Evolutionary conservation across 768 basidiomycete genomes (phyloP), one percentile per base, ranked within the genome.

Genomic region (Trametes meyenii): DNA sequence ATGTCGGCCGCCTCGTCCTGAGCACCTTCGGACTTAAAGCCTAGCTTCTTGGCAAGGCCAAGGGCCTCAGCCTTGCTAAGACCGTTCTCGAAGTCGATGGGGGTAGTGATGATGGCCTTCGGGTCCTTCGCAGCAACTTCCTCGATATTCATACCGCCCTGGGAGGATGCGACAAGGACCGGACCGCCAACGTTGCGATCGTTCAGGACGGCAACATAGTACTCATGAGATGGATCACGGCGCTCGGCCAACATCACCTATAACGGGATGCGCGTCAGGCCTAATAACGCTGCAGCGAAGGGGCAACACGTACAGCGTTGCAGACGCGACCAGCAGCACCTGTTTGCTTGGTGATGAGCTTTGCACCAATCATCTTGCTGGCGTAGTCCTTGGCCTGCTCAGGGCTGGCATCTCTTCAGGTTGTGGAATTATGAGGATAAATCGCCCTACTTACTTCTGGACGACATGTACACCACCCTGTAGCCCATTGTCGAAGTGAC

Each of bases 141-240:
- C 75, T 99, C 97, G 71, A 99, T 99, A 77, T 98, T 98, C 97
- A 99, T 99, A 59, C 97, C 97, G 58, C 97, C 97, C 72, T 98
- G 95, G 19, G 83, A 83, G 45, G 97, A 98, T 19, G 89, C 89
- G 55, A 99, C 96, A 49, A 99, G 84, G 33, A 98, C 97, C 45
- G 94, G 92, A 14, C 92, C 89, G 62, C 94, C 88, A 6, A 89
- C 80, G 14, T 84, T 85, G 67, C 97, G 92, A 81, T 99, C 97
- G 71, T 98, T 98, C 56, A 99, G 85, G 35, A 98, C 86, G 14
- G 97, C 97, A 52, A 96, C 90, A 71, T 99, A 99, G 82, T 98
- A 98, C 75, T 99, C 97, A 73, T 99, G 97, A 43, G 86, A 84
- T 36, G 97, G 93, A 63, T 91, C 85, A 64, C 94, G 88, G 67